Conservation (phyloP, 305 asterid genomes). For the Caryopteris hybrid region DNA sequence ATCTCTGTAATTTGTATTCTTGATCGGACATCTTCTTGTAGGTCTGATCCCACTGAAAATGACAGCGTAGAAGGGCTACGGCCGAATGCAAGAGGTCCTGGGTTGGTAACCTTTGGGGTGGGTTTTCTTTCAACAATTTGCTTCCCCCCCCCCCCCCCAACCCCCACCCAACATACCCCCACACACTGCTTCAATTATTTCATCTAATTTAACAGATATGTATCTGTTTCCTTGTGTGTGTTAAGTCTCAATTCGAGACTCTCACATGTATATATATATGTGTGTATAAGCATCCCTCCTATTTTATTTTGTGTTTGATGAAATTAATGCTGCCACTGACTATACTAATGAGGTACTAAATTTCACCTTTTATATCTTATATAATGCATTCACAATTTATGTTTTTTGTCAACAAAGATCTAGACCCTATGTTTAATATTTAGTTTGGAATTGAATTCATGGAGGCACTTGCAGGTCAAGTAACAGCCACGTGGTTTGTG, state of each 20-base stretch:
- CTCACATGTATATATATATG: neutral
- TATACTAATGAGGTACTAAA: neutral
- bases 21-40: constrained; percentile 32
- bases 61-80: constrained; percentile 99
- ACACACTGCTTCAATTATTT: neutral
- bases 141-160: neutral
- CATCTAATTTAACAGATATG: neutral
- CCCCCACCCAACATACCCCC: too few relatives aligned
- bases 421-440: neutral
- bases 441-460: neutral
- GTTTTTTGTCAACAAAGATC: neutral
- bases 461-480: neutral
- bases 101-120: constrained; percentile 99
- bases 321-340: neutral
- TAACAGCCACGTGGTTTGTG: neutral
- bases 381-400: neutral
- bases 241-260: neutral
- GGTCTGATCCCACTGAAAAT: constrained; percentile 99
- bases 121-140: constrained; percentile 24
- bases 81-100: constrained; percentile 99
- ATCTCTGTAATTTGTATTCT: neutral
- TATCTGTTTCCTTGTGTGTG: constrained; percentile 5
- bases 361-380: neutral
- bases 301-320: neutral
- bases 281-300: neutral